These are phyloP conservation scores for Herpotrichia juniperi DNA, from an alignment of 2,329 filamentous ascomycete species.

Conservation along the genomic window DNA sequence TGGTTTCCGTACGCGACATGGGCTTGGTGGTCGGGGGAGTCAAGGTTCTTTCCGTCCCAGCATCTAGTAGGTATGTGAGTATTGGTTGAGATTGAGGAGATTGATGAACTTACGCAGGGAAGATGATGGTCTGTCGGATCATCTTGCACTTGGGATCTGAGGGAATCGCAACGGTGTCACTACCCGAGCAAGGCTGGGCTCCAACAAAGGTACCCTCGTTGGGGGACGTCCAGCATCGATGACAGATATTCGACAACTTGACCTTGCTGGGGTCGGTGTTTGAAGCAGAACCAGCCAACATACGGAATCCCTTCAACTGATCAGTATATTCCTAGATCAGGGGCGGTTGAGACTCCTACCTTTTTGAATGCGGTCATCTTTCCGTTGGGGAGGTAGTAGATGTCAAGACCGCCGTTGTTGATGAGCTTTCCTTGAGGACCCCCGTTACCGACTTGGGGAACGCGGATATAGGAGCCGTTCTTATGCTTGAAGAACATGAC, in stretches of 20 bases:
- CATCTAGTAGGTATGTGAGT: constrained; percentile 17
- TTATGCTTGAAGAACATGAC: constrained; percentile 46
- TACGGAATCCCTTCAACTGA: constrained; percentile 34
- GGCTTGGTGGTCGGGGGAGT: constrained; percentile 41
- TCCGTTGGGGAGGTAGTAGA: constrained; percentile 43
- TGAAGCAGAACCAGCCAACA: constrained; percentile 36
- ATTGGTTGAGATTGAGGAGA: neutral
- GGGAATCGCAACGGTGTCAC: constrained; percentile 59
- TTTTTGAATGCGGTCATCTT: constrained; percentile 43
- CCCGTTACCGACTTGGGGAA: constrained; percentile 40
- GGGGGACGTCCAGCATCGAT: constrained; percentile 49
- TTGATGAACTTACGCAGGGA: constrained; percentile 37
- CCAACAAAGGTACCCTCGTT: constrained; percentile 57
- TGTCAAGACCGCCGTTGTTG: constrained; percentile 42
- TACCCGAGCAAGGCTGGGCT: constrained; percentile 57
- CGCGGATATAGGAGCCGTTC: constrained; percentile 39
- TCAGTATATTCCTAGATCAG: neutral
- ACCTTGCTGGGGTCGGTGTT: constrained; percentile 41
- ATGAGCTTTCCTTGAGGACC: constrained; percentile 41
- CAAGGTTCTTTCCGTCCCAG: constrained; percentile 39
- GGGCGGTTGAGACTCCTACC: constrained; percentile 14
- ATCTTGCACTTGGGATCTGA: constrained; percentile 55
- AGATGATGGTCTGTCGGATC: constrained; percentile 61
- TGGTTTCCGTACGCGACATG: constrained; percentile 56
- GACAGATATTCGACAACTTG: constrained; percentile 35